Evolutionary conservation across 2,329 filamentous ascomycete genomes (phyloP), one percentile per base, ranked within the genome.

Genomic region (Beauveria pseudobassiana): DNA sequence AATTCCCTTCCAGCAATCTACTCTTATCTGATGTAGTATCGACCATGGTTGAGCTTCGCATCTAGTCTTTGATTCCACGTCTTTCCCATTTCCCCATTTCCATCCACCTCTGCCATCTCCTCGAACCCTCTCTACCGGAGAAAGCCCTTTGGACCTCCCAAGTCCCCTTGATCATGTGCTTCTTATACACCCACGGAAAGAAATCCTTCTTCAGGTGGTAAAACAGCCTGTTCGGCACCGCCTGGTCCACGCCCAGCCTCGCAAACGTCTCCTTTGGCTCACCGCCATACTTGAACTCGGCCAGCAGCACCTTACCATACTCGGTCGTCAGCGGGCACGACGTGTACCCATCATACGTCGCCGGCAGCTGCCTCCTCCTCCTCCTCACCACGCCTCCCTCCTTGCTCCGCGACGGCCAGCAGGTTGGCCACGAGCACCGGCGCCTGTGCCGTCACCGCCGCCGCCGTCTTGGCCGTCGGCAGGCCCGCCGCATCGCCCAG

Each of bases 191-290:
- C 84, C 84, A 87, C 0, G 85, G 85, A 72, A 87, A 87, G 67
- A 87, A 87, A 67, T 87, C 80, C 73, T 85, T 87, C 76, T 87
- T 87, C 50, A 87, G 66, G 66, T 86, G 75, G 65, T 84, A 87
- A 68, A 87, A 87, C 0, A 79, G 74, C 3, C 79, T 77, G 3
- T 83, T 77, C 2, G 85, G 85, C 10, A 72, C 72, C 0, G 70
- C 78, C 70, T 87, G 85, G 66, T 87, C 83, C 7, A 87, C 76
- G 1, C 83, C 84, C 16, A 86, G 71, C 3, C 75, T 71, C 5
- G 73, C 76, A 64, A 87, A 87, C 0, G 85, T 87, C 75, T 87
- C 85, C 69, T 87, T 85, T 7, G 85, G 83, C 65, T 77, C 77
- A 9, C 82, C 83, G 2, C 82, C 84, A 64, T 87, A 87, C 73